Evolutionary conservation across 129 eudicot species (phyloP).

Genomic region (Arctium minus): DNA sequence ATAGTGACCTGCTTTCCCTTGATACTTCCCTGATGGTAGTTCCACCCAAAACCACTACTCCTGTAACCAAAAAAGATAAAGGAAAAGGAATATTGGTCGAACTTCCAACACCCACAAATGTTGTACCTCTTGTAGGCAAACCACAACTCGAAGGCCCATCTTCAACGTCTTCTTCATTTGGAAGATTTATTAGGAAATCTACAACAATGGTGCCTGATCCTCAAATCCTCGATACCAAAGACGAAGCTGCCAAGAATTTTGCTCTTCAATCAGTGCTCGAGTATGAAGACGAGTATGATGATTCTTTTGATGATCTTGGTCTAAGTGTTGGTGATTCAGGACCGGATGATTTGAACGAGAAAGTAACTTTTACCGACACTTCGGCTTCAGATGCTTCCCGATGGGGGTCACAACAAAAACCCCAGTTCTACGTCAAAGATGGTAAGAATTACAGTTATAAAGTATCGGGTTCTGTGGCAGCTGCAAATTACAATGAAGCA

Average conservation of each 20-base stretch:
- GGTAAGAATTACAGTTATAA: constrained; percentile 95
- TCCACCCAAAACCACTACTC: constrained; percentile 39
- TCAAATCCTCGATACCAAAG: constrained; percentile 44
- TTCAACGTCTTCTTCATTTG: constrained; percentile 49
- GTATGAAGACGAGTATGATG: constrained; percentile 96
- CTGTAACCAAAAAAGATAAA: constrained; percentile 46
- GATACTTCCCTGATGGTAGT: constrained; percentile 57
- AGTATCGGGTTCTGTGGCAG: constrained; percentile 89
- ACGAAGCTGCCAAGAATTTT: constrained; percentile 41
- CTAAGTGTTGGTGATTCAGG: constrained; percentile 68
- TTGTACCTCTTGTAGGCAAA: not conserved
- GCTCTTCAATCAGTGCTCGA: constrained; percentile 64
- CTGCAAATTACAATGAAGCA: constrained; percentile 72
- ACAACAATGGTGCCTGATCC: constrained; percentile 29
- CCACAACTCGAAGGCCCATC: constrained; percentile 36
- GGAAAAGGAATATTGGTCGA: constrained; percentile 88
- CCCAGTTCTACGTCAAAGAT: constrained; percentile 87
- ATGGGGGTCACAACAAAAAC: constrained; percentile 80
- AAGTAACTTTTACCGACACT: constrained; percentile 30
- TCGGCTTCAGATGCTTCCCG: constrained; percentile 39
- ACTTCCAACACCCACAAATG: constrained; percentile 19
- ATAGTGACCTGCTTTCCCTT: constrained; percentile 61
- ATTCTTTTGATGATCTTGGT: constrained; percentile 93
- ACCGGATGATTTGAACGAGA: constrained; percentile 51
- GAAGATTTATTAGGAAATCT: constrained; percentile 72